Evolutionary conservation across 1,284 basidiomycete species (phyloP).

Genomic region (Peniophora sp.): DNA sequence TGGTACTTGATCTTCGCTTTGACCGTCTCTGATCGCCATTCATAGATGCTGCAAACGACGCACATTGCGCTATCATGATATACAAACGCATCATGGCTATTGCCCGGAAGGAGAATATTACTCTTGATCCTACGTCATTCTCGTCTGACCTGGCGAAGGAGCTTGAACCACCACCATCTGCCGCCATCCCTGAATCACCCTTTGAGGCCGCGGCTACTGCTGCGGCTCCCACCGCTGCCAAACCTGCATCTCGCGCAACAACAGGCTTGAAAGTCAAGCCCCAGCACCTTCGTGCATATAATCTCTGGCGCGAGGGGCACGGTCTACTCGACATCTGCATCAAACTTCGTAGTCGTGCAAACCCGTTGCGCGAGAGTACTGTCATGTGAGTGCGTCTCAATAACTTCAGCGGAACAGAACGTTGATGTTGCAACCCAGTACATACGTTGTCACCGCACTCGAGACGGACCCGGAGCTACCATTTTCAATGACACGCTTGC

Average conservation of each 20-base stretch:
- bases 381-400: constrained; percentile 40
- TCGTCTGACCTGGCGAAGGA: constrained; percentile 21
- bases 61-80: constrained; percentile 42
- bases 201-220: background rate
- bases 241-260: no score
- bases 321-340: constrained; percentile 44
- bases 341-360: constrained; percentile 28
- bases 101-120: constrained; percentile 19
- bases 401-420: constrained; percentile 2
- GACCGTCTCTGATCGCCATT: background rate
- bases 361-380: constrained; percentile 42
- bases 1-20: background rate
- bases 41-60: constrained; percentile 58
- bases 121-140: constrained; percentile 21
- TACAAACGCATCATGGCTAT: constrained; percentile 33
- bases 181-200: background rate
- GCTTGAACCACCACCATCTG: background rate
- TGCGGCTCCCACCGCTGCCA: background rate
- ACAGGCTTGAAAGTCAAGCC: constrained; percentile 15
- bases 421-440: constrained; percentile 21
- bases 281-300: constrained; percentile 48
- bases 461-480: constrained; percentile 30
- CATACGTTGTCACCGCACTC: constrained; percentile 37
- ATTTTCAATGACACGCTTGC: constrained; percentile 28
- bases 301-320: constrained; percentile 40